Evolutionary conservation across 2,329 filamentous ascomycete species (phyloP).

Genomic region (Aspergillus novoparasiticus): DNA sequence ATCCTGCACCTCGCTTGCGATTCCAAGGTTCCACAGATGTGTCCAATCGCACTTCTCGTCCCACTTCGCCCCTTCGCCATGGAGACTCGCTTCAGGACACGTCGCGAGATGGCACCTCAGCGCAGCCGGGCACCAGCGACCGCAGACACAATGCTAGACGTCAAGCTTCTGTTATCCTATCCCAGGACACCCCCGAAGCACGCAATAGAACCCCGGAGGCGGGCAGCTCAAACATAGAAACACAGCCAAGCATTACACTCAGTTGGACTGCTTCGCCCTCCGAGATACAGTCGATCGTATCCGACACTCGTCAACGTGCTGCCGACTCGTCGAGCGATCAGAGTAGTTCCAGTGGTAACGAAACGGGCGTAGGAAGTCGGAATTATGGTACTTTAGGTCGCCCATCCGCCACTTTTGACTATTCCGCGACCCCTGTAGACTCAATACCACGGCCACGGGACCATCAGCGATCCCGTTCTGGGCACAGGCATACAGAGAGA

Average conservation of each 20-base stretch:
- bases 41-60: conserved; percentile 33
- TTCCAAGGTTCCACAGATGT: conserved; percentile 34
- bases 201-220: conserved; percentile 29
- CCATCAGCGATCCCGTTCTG: conserved; percentile 37
- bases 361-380: conserved; percentile 19
- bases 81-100: conserved; percentile 33
- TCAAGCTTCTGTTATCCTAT: conserved; percentile 44
- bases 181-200: conserved; percentile 33
- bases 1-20: conserved; percentile 29
- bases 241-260: conserved; percentile 38
- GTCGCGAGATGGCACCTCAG: conserved; percentile 34
- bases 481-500: conserved; percentile 35
- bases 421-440: conserved; percentile 22
- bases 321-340: conserved; percentile 25
- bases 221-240: conserved; percentile 26
- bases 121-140: conserved; percentile 26
- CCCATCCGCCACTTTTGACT: conserved; percentile 25
- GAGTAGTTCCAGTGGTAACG: conserved; percentile 25
- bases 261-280: conserved; percentile 46
- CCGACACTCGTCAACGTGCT: conserved; percentile 25
- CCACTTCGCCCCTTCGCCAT: conserved; percentile 35
- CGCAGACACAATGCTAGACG: conserved; percentile 39
- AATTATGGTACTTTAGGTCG: conserved; percentile 20
- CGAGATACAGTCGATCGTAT: conserved; percentile 35
- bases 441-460: conserved; percentile 29